Evolutionary conservation across 495 filamentous ascomycete genomes (phyloP).

Genomic region (Immersiella caudata): DNA sequence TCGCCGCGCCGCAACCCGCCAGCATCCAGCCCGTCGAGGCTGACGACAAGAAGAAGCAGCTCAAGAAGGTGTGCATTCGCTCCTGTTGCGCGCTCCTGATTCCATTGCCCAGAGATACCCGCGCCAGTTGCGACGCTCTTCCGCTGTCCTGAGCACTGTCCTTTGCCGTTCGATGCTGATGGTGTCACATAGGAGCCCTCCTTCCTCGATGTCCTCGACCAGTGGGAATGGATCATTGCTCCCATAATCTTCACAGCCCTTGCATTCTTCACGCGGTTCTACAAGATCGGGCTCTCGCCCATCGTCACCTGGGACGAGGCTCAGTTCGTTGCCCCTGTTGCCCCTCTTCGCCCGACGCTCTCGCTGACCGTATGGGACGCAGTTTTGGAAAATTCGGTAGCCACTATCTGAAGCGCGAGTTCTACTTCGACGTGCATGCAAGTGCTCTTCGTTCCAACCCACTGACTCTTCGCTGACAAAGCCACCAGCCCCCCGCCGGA

Average conservation of each 20-base stretch:
- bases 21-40: constrained; percentile 44
- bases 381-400: constrained; percentile 99
- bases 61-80: constrained; percentile 56
- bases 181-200: constrained; percentile 44
- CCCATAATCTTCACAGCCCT: constrained; percentile 86
- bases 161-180: constrained; percentile 20
- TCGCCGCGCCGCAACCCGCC: constrained; percentile 54
- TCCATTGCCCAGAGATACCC: background rate
- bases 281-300: constrained; percentile 89
- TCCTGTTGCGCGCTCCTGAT: background rate
- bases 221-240: constrained; percentile 84
- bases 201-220: constrained; percentile 66
- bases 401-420: constrained; percentile 97
- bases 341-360: constrained; percentile 14
- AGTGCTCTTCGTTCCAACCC: constrained; percentile 27
- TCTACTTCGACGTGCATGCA: constrained; percentile 91
- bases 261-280: constrained; percentile 92
- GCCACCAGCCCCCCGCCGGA: constrained; percentile 80
- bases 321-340: constrained; percentile 66
- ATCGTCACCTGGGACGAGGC: constrained; percentile 99
- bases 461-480: constrained; percentile 25
- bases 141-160: background rate
- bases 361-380: constrained; percentile 33
- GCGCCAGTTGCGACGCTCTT: background rate
- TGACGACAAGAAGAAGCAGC: constrained; percentile 67